Conservation (phyloP, 1,284 basidiomycete species). For the Agroathelia rolfsii region DNA sequence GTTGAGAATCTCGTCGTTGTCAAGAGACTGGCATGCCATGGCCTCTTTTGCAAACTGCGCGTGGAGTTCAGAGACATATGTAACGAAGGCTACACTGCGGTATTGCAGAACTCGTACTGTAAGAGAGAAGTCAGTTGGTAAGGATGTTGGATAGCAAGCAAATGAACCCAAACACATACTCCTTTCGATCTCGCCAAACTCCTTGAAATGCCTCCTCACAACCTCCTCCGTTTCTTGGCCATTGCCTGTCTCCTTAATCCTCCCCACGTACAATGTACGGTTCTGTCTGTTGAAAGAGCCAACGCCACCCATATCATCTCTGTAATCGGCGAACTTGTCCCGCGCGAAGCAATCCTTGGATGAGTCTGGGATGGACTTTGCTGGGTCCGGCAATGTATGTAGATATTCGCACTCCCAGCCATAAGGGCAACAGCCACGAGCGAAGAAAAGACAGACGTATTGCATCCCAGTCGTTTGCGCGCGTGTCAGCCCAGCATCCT, state of each 20-base stretch:
- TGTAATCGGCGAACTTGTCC: conserved; percentile 94
- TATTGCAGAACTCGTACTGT: conserved; percentile 86
- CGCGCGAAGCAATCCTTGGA: conserved; percentile 96
- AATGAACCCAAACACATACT: conserved; percentile 45
- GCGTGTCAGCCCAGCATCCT: conserved; percentile 87
- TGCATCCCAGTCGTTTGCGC: conserved; percentile 86
- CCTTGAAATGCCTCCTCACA: conserved; percentile 85
- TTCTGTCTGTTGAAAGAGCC: conserved; percentile 93
- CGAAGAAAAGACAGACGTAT: conserved; percentile 93
- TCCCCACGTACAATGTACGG: conserved; percentile 89
- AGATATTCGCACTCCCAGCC: conserved; percentile 96
- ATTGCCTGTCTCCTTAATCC: conserved; percentile 85
- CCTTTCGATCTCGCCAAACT: conserved; percentile 94
- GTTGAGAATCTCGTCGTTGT: conserved; percentile 96
- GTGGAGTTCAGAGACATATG: conserved; percentile 77
- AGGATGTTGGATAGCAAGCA: conserved; percentile 3
- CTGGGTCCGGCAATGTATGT: conserved; percentile 75
- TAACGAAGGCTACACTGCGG: conserved; percentile 95
- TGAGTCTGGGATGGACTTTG: conserved; percentile 70
- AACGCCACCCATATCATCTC: conserved; percentile 99
- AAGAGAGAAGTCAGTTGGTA: conserved; percentile 6
- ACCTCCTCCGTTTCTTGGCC: conserved; percentile 87
- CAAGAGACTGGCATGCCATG: conserved; percentile 97
- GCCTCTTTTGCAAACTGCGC: conserved; percentile 98
- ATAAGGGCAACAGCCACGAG: conserved; percentile 94